Base-by-base conservation (phyloP, 2,329 filamentous ascomycete species). In the Aureobasidium sp. region DNA sequence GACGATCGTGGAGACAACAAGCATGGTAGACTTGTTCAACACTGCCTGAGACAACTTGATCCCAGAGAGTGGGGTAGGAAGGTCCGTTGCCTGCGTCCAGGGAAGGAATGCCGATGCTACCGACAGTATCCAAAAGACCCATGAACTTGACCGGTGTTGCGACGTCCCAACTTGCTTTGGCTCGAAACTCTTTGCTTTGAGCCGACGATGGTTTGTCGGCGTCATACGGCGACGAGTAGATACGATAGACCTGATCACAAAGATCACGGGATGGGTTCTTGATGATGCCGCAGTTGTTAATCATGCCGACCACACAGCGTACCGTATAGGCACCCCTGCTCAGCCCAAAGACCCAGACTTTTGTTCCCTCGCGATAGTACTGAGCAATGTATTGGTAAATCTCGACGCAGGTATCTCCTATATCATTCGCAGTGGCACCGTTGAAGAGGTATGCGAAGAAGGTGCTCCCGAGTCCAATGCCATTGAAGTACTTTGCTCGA, bases 271-370 rank as follows among this genome's bases (percentile, higher is more conserved):
- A 54, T 1, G 58, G 58, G 23, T 55, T 33, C 23, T 60, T 60
- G 43, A 61, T 9, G 17, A 65, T 68, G 43, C 69, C 68, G 63
- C 72, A 68, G 31, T 71, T 66, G 62, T 75, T 70, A 4, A 77
- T 68, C 31, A 77, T 65, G 6, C 73, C 72, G 19, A 73, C 70
- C 1, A 77, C 74, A 6, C 73, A 73, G 3, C 74, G 68, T 5
- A 74, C 71, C 6, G 75, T 70, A 66, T 69, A 76, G 1, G 74
- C 74, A 17, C 75, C 75, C 45, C 73, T 69, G 33, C 73, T 73
- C 62, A 74, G 74, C 10, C 74, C 75, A 42, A 72, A 76, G 8
- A 77, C 62, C 66, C 72, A 76, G 1, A 77, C 61, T 60, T 77
- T 74, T 61, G 51, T 45, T 15, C 60, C 60, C 42, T 49, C 35